Conservation (phyloP, 2,329 filamentous ascomycete species). For the Cladophialophora yegresii region DNA sequence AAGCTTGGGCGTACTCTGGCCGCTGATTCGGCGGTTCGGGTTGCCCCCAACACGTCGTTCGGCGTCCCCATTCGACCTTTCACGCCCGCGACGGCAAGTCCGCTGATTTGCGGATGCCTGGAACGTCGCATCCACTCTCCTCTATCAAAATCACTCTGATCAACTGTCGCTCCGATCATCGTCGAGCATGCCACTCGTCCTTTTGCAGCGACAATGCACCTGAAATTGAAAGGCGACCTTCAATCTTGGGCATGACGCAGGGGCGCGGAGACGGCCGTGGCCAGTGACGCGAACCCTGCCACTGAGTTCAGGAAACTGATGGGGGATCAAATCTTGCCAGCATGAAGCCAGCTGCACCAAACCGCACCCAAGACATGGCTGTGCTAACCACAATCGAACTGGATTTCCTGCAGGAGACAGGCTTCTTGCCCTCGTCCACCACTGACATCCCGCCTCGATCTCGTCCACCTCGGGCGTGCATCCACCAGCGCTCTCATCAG, state of each 20-base stretch:
- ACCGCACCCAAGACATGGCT: conserved; percentile 29
- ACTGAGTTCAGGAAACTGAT: not conserved
- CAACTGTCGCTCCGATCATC: not conserved
- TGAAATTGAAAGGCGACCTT: conserved; percentile 14
- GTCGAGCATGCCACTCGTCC: not conserved
- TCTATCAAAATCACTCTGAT: conserved; percentile 28
- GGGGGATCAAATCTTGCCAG: conserved; percentile 29
- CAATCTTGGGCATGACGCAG: conserved; percentile 28
- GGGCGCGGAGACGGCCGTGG: conserved; percentile 22
- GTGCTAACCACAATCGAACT: conserved; percentile 31
- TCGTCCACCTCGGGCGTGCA: conserved; percentile 16
- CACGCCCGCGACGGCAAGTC: conserved; percentile 24
- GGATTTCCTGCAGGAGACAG: conserved; percentile 31
- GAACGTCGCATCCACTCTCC: conserved; percentile 26
- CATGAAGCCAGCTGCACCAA: conserved; percentile 24
- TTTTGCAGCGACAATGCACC: conserved; percentile 4
- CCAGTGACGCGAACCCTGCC: conserved; percentile 1
- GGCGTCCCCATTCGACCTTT: conserved; percentile 27
- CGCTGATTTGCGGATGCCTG: conserved; percentile 21
- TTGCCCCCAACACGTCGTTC: conserved; percentile 25
- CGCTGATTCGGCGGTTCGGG: conserved; percentile 30
- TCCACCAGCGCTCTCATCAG: conserved; percentile 25
- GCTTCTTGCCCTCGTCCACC: conserved; percentile 23
- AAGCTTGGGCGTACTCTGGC: conserved; percentile 29
- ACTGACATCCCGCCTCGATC: conserved; percentile 27